A percentile compares a stretch with the other conserved stretches of the same genome.
Conservation (phyloP, 2,329 filamentous ascomycete genomes). For the Rutstroemia sp. region DNA sequence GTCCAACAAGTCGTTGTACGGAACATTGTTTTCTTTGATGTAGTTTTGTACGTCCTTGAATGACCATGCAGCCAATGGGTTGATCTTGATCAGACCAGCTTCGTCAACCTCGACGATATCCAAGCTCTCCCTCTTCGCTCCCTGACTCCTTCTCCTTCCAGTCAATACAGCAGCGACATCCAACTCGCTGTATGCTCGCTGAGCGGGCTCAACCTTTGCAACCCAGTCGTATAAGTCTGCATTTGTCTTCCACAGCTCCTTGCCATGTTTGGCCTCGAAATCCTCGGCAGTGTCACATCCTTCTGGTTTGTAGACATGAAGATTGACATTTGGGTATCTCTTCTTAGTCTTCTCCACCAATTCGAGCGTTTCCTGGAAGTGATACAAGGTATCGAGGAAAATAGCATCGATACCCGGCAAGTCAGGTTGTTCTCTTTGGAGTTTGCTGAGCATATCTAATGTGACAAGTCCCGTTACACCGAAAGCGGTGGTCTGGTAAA, state of each 20-base stretch:
- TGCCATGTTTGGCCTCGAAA: constrained; percentile 77
- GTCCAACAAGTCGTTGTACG: constrained; percentile 88
- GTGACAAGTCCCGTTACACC: constrained; percentile 75
- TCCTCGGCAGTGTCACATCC: constrained; percentile 65
- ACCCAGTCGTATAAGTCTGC: constrained; percentile 92
- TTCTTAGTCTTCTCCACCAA: constrained; percentile 67
- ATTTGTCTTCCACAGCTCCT: constrained; percentile 75
- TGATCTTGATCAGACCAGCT: constrained; percentile 91
- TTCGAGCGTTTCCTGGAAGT: constrained; percentile 70
- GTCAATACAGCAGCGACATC: constrained; percentile 87
- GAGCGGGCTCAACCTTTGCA: constrained; percentile 94
- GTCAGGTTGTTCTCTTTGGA: constrained; percentile 55
- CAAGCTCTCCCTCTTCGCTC: constrained; percentile 82
- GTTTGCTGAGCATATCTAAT: constrained; percentile 77
- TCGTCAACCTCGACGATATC: constrained; percentile 87
- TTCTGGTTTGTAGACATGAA: constrained; percentile 87
- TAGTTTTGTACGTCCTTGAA: constrained; percentile 88
- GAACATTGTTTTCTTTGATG: constrained; percentile 77
- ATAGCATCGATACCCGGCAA: constrained; percentile 57
- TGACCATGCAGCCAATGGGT: constrained; percentile 89
- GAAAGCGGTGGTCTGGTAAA: constrained; percentile 83
- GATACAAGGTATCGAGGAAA: constrained; percentile 79
- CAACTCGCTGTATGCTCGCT: constrained; percentile 82
- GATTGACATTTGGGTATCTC: constrained; percentile 68
- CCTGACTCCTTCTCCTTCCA: constrained; percentile 84